Evolutionary conservation across 768 basidiomycete genomes (phyloP).

Genomic region (Kwoniella europaea): DNA sequence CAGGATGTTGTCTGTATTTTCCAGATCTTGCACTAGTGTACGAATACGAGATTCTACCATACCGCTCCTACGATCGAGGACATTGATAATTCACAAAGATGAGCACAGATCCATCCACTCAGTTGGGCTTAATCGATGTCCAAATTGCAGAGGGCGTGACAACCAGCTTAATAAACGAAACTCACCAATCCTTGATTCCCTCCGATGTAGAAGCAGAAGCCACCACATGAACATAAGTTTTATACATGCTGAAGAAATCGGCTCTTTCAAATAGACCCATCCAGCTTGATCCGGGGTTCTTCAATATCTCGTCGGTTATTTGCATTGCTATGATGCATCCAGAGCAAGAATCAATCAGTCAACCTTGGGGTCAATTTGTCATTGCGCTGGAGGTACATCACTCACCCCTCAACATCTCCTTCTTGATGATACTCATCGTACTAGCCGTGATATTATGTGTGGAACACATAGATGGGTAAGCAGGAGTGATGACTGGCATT

Average conservation of each 20-base stretch:
- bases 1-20: conserved; percentile 88
- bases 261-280: conserved; percentile 92
- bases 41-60: conserved; percentile 98
- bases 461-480: conserved; percentile 98
- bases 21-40: conserved; percentile 96
- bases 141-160: not conserved
- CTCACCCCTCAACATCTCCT: conserved; percentile 89
- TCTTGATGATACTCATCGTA: conserved; percentile 93
- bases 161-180: conserved; percentile 13
- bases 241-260: conserved; percentile 96
- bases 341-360: not conserved
- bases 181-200: conserved; percentile 91
- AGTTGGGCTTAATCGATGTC: not conserved
- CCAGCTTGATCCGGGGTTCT: conserved; percentile 76
- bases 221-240: conserved; percentile 93
- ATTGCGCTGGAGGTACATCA: not conserved
- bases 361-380: not conserved
- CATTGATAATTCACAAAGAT: too few relatives aligned
- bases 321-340: conserved; percentile 70
- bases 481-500: conserved; percentile 99
- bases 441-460: conserved; percentile 97
- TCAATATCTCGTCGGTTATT: conserved; percentile 89
- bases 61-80: conserved; percentile 67
- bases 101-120: too few relatives aligned
- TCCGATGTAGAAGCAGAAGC: conserved; percentile 83